Evolutionary conservation across 2,329 filamentous ascomycete genomes (phyloP).

Genomic region (Ophiocordyceps camponoti-leonardi): DNA sequence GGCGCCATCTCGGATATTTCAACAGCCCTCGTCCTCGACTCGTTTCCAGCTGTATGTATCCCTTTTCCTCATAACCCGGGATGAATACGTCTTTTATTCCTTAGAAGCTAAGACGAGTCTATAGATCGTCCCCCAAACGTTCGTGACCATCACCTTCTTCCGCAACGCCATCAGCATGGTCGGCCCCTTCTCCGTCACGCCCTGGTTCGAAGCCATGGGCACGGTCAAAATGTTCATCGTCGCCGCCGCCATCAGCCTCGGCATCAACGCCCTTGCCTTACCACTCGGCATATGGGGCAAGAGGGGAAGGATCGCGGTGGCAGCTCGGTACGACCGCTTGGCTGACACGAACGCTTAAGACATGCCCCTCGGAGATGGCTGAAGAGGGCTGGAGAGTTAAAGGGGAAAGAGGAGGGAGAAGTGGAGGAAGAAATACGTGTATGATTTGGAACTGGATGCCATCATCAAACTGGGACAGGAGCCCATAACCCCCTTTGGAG

Average conservation of each 20-base stretch:
- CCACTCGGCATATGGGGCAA: conserved; percentile 9
- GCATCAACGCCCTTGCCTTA: conserved; percentile 5
- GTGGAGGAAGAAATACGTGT: no score
- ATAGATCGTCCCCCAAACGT: conserved; percentile 8
- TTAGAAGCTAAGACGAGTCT: no score
- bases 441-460: not conserved
- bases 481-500: no score
- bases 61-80: no score
- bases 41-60: conserved; percentile 17
- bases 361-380: no score
- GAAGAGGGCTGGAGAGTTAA: no score
- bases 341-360: not conserved
- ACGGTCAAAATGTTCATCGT: conserved; percentile 7
- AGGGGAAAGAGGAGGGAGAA: not conserved
- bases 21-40: conserved; percentile 20
- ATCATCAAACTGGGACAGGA: no score
- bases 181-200: conserved; percentile 6
- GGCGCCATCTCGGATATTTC: conserved; percentile 13
- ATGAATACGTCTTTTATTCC: no score
- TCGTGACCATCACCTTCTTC: conserved; percentile 7
- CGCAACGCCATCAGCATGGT: conserved; percentile 8
- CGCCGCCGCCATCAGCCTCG: conserved; percentile 1
- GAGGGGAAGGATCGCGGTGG: not conserved
- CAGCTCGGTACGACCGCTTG: not conserved
- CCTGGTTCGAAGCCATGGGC: conserved; percentile 8